Evolutionary conservation across 306 rosid genomes (phyloP).

Genomic region (Vachellia collinsii): DNA sequence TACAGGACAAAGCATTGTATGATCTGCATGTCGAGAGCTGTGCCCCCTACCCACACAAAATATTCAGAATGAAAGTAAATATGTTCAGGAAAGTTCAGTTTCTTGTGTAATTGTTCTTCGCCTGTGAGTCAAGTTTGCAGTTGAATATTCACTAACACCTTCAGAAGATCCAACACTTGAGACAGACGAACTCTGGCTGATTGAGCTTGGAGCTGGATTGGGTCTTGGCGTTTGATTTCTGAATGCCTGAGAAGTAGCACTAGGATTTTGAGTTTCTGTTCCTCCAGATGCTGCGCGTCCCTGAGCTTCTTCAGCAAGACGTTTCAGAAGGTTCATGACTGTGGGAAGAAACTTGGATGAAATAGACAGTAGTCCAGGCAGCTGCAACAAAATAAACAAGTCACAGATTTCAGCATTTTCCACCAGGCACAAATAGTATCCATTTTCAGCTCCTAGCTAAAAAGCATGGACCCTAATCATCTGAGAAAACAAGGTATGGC

Average conservation of each 20-base stretch:
- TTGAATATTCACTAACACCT: constrained; percentile 47
- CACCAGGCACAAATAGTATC: background rate
- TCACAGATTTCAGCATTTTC: constrained; percentile 19
- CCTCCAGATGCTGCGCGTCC: constrained; percentile 49
- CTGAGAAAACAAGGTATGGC: background rate
- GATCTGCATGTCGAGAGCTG: constrained; percentile 26
- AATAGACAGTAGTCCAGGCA: constrained; percentile 71
- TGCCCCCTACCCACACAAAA: no score
- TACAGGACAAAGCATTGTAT: constrained; percentile 16
- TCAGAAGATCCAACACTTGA: constrained; percentile 61
- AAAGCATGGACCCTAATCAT: background rate
- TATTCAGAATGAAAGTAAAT: constrained; percentile 4
- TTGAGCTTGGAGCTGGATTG: constrained; percentile 43
- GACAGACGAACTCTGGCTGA: constrained; percentile 44
- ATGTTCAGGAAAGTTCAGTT: constrained; percentile 47
- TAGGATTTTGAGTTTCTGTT: constrained; percentile 40
- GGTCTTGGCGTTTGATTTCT: constrained; percentile 54
- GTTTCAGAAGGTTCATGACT: constrained; percentile 73
- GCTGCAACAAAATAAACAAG: constrained; percentile 51
- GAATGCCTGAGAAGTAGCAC: constrained; percentile 47
- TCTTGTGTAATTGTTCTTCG: constrained; percentile 49
- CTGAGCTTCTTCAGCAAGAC: constrained; percentile 81
- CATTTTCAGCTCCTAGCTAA: background rate
- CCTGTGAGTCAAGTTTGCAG: constrained; percentile 59
- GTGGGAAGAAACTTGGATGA: constrained; percentile 77